Percentiles rank a stretch among this genome's conserved stretches.
These are phyloP conservation scores for Globisporangium cystogenes DNA, from an alignment of 352 stramenopile genomes.

Conservation along the genomic window DNA sequence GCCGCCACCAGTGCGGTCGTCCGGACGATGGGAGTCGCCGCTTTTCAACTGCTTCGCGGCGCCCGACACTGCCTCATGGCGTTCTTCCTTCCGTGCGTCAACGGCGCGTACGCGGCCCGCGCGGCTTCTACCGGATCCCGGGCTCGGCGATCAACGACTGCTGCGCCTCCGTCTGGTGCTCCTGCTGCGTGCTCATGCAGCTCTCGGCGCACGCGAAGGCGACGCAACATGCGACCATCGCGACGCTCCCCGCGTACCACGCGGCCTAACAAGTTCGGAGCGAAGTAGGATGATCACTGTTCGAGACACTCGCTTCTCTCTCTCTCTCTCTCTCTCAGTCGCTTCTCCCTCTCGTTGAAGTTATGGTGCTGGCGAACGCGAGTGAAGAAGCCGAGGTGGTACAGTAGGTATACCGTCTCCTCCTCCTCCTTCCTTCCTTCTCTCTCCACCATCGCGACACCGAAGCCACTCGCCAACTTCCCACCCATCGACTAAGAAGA, in stretches of 20 bases:
- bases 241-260: not conserved
- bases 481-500: too few species aligned
- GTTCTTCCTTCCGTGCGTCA: not conserved
- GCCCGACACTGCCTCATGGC: not conserved
- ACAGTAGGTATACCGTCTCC: too few species aligned
- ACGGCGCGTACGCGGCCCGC: not conserved
- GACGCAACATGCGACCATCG: constrained; percentile 3
- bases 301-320: too few species aligned
- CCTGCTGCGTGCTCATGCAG: constrained; percentile 20
- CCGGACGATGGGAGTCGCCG: not conserved
- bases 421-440: too few species aligned
- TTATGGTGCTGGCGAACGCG: too few species aligned
- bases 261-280: too few species aligned
- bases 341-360: too few species aligned
- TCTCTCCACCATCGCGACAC: too few species aligned
- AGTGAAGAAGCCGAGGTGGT: too few species aligned
- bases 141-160: constrained; percentile 11
- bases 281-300: too few species aligned
- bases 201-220: constrained; percentile 20
- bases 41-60: not conserved
- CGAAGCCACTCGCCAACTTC: not conserved
- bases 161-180: constrained; percentile 16
- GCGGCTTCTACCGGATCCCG: constrained; percentile 13
- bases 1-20: too few species aligned
- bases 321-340: too few species aligned